Percentiles rank a stretch among this genome's conserved stretches.
These are phyloP conservation scores for Solanum phureja DNA, from an alignment of 257 asterid genomes.

Conservation along the genomic window DNA sequence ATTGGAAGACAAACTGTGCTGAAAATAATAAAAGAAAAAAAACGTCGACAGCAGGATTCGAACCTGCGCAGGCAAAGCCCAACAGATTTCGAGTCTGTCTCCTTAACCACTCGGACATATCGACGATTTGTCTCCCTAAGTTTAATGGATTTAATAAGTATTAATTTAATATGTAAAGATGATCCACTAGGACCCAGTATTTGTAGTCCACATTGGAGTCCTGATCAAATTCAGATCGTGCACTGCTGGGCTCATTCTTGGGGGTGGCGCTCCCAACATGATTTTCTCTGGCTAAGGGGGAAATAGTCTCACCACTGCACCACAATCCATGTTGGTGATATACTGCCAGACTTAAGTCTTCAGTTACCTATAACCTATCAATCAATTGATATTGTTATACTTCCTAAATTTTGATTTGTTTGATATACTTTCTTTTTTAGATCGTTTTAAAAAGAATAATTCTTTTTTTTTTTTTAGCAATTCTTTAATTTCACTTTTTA, in stretches of 20 bases:
- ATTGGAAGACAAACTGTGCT: not conserved
- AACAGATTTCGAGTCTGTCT: constrained; percentile 61
- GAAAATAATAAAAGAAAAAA: not conserved
- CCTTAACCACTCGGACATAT: constrained; percentile 63
- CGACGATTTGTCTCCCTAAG: not conserved
- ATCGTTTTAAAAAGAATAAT: too few relatives aligned
- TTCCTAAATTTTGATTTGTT: not conserved
- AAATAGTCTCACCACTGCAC: too few relatives aligned
- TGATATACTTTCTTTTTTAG: not conserved
- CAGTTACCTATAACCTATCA: not conserved
- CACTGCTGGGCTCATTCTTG: too few relatives aligned
- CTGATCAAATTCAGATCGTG: accelerated
- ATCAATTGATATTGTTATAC: not conserved
- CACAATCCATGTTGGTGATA: too few relatives aligned
- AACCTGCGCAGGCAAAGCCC: constrained; percentile 64
- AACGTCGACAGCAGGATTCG: constrained; percentile 55
- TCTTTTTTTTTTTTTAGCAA: not conserved
- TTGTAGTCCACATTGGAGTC: not conserved
- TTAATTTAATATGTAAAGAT: not conserved
- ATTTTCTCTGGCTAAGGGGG: accelerated
- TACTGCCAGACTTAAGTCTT: not conserved
- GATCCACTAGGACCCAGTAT: not conserved
- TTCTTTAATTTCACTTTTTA: too few relatives aligned
- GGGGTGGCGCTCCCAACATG: accelerated
- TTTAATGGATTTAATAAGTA: accelerated